Base-by-base conservation (phyloP, 1,139 yeast genomes). In the Schwanniomyces etchellsii region DNA sequence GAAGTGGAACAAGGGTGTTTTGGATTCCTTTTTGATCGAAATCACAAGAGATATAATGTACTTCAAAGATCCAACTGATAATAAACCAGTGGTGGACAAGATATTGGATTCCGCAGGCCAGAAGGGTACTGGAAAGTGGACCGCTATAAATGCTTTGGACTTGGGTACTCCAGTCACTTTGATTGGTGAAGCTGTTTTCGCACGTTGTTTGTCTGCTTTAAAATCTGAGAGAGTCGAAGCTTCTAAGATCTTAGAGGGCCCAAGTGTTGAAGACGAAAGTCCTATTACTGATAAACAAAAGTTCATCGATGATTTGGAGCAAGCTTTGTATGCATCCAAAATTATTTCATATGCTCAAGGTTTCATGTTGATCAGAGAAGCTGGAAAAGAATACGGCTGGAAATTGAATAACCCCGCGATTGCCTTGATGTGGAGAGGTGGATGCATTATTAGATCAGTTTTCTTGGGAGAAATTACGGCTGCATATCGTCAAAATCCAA, bases 91-190 rank as follows among this genome's bases (percentile, higher is more conserved):
- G 50, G 93, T 91, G 45, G 97, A 91, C 72, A 91, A 91, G 77
- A 89, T 91, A 58, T 70, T 88, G 65, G 98, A 91, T 65, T 63
- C 85, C 50, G 98, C 98, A 48, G 98, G 98, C 53, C 98, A 91
- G 74, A 91, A 91, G 77, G 98, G 98, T 77, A 91, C 98, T 48
- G 98, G 98, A 72, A 91, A 91, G 75, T 91, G 98, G 98, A 91
- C 97, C 48, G 97, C 97, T 44, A 84, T 89, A 63, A 88, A 88
- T 61, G 97, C 98, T 42, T 75, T 91, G 54, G 98, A 91, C 66
- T 76, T 91, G 54, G 98, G 97, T 65, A 85, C 85, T 81, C 98
- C 98, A 48, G 96, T 91, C 54, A 88, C 98, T 43, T 77, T 91
- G 60, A 91, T 91, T 54, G 96, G 97, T 64, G 98, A 91, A 74